Evolutionary conservation across 805 yeast genomes (phyloP).

Genomic region (Nakazawaea holstii): DNA sequence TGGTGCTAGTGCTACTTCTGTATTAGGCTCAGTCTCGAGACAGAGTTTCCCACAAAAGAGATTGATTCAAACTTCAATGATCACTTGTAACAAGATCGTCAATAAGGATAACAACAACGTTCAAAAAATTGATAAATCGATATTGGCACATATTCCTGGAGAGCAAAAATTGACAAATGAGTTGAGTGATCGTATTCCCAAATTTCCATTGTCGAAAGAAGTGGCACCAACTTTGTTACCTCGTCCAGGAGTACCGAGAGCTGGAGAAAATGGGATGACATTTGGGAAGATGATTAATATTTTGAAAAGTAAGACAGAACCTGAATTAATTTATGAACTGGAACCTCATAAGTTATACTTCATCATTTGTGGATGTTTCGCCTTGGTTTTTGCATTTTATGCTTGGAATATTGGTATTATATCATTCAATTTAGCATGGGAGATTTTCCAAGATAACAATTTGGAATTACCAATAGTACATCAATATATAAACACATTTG

Average conservation of each 20-base stretch:
- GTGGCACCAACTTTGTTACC: slow-evolving; percentile 64
- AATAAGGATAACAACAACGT: neutral
- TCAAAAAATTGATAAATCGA: slow-evolving; percentile 22
- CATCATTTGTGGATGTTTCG: slow-evolving; percentile 61
- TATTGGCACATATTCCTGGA: slow-evolving; percentile 50
- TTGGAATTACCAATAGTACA: slow-evolving; percentile 21
- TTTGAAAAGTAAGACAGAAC: slow-evolving; percentile 47
- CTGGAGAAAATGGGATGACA: slow-evolving; percentile 42
- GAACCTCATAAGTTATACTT: slow-evolving; percentile 80
- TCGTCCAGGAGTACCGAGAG: slow-evolving; percentile 72
- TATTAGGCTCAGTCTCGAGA: no score
- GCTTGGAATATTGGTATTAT: slow-evolving; percentile 40
- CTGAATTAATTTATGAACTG: slow-evolving; percentile 76
- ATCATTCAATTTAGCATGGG: slow-evolving; percentile 22
- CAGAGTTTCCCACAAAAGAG: neutral
- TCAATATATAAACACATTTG: slow-evolving; percentile 17
- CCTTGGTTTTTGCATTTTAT: slow-evolving; percentile 64
- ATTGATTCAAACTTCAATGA: neutral
- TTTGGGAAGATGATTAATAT: slow-evolving; percentile 59
- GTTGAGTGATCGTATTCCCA: slow-evolving; percentile 55
- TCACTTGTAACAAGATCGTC: neutral
- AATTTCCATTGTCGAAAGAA: slow-evolving; percentile 61
- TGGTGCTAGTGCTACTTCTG: no score
- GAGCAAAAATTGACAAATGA: slow-evolving; percentile 40
- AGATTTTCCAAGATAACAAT: slow-evolving; percentile 25